Evolutionary conservation across 2,329 filamentous ascomycete genomes (phyloP), one percentile per base, ranked within the genome.

Genomic region (Diatrype stigma): DNA sequence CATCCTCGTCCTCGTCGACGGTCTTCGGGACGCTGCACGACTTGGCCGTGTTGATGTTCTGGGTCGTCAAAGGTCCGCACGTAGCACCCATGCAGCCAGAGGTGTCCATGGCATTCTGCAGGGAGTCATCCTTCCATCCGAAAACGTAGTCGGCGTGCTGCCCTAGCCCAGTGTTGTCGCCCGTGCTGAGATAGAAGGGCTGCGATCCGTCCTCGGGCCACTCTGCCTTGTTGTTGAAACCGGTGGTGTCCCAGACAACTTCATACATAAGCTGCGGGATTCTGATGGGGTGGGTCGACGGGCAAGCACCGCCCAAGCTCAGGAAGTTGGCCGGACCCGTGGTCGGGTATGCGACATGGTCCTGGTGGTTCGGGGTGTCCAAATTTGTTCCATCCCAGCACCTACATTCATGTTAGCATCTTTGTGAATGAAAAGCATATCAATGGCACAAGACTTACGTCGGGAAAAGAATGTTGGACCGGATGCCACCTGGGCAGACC

Each of bases 331-430:
- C 34, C 34, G 34, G 34, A 0, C 69, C 71, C 10, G 45, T 65
- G 55, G 52, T 66, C 3, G 78, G 78, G 55, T 80, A 81, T 4
- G 72, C 66, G 53, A 81, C 70, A 59, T 82, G 79, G 45, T 67
- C 75, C 50, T 71, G 71, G 63, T 80, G 76, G 63, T 80, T 71
- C 0, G 68, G 52, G 14, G 70, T 68, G 59, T 80, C 76, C 42
- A 75, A 56, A 55, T 79, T 70, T 46, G 68, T 67, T 17, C 79
- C 79, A 49, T 82, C 70, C 79, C 79, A 81, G 69, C 78, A 81
- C n/a, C 34, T 37, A 37, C 4, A 17, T 37, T 16, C 34, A 14
- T 16, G 34, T 37, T 37, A 37, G 34, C 34, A 37, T 17, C 34
- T 7, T 16, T 16, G 12, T 6, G 6, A 5, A 16, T 37, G 34